Evolutionary conservation across 306 rosid genomes (phyloP), one percentile per base, ranked within the genome.

Genomic region (Sicyos edulis): DNA sequence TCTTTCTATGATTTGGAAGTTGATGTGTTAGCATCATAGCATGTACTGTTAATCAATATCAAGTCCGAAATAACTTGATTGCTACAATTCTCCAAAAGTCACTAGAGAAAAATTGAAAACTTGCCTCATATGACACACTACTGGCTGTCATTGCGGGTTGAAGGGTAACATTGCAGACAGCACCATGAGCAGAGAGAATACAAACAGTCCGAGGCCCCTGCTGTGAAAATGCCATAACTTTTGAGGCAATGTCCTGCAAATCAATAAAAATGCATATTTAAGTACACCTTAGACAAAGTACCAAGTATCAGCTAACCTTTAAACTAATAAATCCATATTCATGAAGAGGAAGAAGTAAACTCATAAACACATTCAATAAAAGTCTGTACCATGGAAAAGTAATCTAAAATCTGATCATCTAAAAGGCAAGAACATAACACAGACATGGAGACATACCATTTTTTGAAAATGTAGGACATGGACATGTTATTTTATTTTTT

Each of bases 191-290:
- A 0, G 97, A 87, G 80, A 95, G 79, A 74, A 95, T 83, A 85
- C 97, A 91, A 15, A 95, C 71, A 9, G 88, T 97, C 78, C 99
- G 87, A 47, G 96, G 87, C 69, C 97, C 84, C 77, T 83, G 96
- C 80, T 86, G 99, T 54, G 99, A 79, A 79, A 91, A 81, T 19
- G 88, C 76, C 78, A 87, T 62, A 71, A 95, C 63, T 82, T 91
- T 95, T 5, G 92, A 88, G 0, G 80, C 97, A 73, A 95, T 85
- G 78, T 95, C 99, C 99, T 95, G 90, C 75, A 69, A 77, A 63
- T 3, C 37, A 55, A 69, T 69, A 6, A 69, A 26, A 69, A 50
- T 5, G 5, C 73, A 69, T 24, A 55, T 16, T 37, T 16, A n/a
- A 15, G 13, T 37, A 8, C 69, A 63, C 11, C 4, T 9, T 32